Conservation (phyloP, 192 early-diverging fungal species). For the Umbelopsis vinacea region DNA sequence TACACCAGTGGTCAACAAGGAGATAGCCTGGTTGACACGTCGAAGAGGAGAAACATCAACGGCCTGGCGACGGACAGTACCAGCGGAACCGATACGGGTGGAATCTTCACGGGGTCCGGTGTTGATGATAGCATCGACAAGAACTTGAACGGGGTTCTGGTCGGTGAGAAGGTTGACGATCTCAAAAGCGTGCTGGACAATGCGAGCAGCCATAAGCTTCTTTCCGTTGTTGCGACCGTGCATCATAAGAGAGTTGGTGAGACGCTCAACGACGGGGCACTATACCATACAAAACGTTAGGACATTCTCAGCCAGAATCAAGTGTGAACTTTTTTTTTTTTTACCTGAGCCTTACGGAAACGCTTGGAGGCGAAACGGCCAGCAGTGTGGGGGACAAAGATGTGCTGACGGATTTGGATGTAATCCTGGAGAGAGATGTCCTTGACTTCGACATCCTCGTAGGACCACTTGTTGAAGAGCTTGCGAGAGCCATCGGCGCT, state of each 20-base stretch:
- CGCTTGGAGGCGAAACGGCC: constrained; percentile 96
- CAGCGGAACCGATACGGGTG: constrained; percentile 97
- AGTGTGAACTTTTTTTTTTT: constrained; percentile 4
- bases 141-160: constrained; percentile 97
- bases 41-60: constrained; percentile 99
- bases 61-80: constrained; percentile 99
- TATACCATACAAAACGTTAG: constrained; percentile 22
- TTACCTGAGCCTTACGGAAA: constrained; percentile 96
- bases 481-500: constrained; percentile 55
- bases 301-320: background rate
- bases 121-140: constrained; percentile 99
- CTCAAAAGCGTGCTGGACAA: constrained; percentile 99
- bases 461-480: constrained; percentile 91
- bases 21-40: constrained; percentile 96
- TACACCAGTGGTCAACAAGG: constrained; percentile 89
- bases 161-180: constrained; percentile 99
- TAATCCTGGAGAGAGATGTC: constrained; percentile 91
- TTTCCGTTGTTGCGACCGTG: constrained; percentile 99
- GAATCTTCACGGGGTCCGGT: constrained; percentile 99
- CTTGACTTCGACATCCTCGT: constrained; percentile 89
- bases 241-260: constrained; percentile 99
- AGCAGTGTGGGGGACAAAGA: constrained; percentile 98
- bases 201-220: constrained; percentile 99
- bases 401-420: constrained; percentile 87
- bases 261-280: constrained; percentile 98